Base-by-base conservation (phyloP, 2,329 filamentous ascomycete genomes). In the Coniochaeta sp. region DNA sequence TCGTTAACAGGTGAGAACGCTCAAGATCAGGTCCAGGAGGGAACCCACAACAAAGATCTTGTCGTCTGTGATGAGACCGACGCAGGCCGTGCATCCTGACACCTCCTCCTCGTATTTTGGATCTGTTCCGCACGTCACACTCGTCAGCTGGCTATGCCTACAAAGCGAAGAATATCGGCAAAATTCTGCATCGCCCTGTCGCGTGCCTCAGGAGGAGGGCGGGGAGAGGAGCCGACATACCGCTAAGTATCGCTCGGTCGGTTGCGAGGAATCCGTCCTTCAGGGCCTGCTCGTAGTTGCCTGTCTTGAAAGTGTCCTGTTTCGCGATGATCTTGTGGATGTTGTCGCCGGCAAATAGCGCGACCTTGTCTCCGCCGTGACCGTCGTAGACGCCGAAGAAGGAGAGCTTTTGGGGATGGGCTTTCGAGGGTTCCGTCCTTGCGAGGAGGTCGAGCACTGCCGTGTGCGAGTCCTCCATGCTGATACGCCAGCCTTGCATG, bases 401-500 rank as follows among this genome's bases (percentile, higher is more conserved):
- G 67, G 92, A 92, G 71, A 98, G 81, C 72, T 89, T 87, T 69
- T 88, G 85, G 69, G 87, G 80, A 68, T 88, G 83, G 58, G 86
- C 85, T 68, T 88, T 83, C 66, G 86, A 79, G 28, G 85, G 81
- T 59, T 87, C 73, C 62, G 73, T 72, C 61, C 76, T 70, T 62
- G 86, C 80, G 70, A 95, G 85, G 67, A 98, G 86, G 75, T 98
- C 91, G 73, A 99, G 89, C 58, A 98, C 80, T 60, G 90, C 85
- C 63, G 90, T 91, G 79, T 99, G 95, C 65, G 95, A 88, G 74
- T 99, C 95, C 76, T 99, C 95, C 95, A 99, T 99, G 81, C 91
- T 96, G 79, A 99, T 98, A 79, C 95, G 90, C 95, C 95, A 99
- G 81, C 95, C 95, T 79, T 99, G 95, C 95, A 99, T 99, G 77